Base-by-base conservation (phyloP, 2,329 filamentous ascomycete genomes). In the Gyromitra esculenta region DNA sequence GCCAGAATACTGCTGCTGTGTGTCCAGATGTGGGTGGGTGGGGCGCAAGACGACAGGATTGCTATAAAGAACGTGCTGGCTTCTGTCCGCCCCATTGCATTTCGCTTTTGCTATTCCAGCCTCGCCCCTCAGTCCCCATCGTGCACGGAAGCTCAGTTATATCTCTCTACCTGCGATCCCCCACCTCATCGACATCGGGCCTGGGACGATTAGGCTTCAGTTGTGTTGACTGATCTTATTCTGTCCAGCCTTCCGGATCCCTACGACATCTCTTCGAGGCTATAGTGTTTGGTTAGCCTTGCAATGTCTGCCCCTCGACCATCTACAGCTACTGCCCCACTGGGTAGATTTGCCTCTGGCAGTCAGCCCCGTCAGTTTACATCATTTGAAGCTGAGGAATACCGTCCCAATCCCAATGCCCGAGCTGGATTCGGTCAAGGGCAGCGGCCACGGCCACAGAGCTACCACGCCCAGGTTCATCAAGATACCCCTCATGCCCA, bases 1-100 rank as follows among this genome's bases (percentile, higher is more conserved):
- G 60, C 59, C 50, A 59, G 62, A 39, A 48, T 66, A 3, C 41
- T 73, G 15, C 9, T 48, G 70, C 56, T 60, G 67, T 73, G 63
- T 50, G 62, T 45, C 43, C 70, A 63, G 57, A 56, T 62, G 52
- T 59, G 73, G 50, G 75, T 75, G 75, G 70, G 75, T 70, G 59
- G 66, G 65, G 60, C 37, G 66, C 59, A 50, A 54, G 59, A 52
- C 72, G 65, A 70, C 65, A 75, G 72, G 72, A 75, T 75, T 65
- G 59, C 37, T 75, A 75, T 75, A 75, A 75, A 75, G 72, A 70
- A 64, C 59, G 72, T 65, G 72, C 41, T 75, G 66, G 72, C 66
- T 69, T 50, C 66, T 71, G 6, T 70, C 65, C 65, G 72, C 72
- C 72, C 65, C 65, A 65, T 75, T 75, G 66, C 65, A 64, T 62